Percentiles rank a stretch among this genome's conserved stretches.
Evolutionary conservation across 768 basidiomycete species (phyloP).

Genomic region (Clitopilus passeckerianus): DNA sequence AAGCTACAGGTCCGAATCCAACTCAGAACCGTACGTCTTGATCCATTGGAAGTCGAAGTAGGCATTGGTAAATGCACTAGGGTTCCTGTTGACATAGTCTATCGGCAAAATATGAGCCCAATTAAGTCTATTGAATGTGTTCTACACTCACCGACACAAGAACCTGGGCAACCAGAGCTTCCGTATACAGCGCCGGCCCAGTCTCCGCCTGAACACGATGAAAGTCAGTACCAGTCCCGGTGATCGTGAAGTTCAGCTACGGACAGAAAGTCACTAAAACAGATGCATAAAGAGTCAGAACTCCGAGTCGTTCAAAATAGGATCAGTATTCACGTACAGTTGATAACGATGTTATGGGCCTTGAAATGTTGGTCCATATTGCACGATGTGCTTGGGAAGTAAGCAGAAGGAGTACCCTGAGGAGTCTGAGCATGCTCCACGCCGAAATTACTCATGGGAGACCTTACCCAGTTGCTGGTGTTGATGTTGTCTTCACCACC

Average conservation of each 20-base stretch:
- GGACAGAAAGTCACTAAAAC: constrained; percentile 56
- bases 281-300: not conserved
- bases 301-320: no score
- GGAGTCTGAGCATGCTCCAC: not conserved
- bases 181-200: constrained; percentile 50
- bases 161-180: constrained; percentile 46
- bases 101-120: not conserved
- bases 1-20: not conserved
- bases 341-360: constrained; percentile 60
- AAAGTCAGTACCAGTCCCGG: not conserved
- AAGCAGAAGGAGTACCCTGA: constrained; percentile 55
- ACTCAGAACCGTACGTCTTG: constrained; percentile 28
- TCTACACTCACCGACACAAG: constrained; percentile 41
- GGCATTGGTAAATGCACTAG: constrained; percentile 58
- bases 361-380: constrained; percentile 50
- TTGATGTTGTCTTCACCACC: constrained; percentile 35
- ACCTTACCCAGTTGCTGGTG: constrained; percentile 50
- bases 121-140: not conserved
- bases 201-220: constrained; percentile 39
- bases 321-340: constrained; percentile 36
- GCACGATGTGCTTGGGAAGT: constrained; percentile 58
- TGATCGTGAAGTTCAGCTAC: constrained; percentile 9
- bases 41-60: constrained; percentile 69
- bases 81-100: constrained; percentile 67
- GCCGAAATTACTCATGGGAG: not conserved